Base-by-base conservation (phyloP, 106 monocot species). In the Alisma plantagoaquatica region DNA sequence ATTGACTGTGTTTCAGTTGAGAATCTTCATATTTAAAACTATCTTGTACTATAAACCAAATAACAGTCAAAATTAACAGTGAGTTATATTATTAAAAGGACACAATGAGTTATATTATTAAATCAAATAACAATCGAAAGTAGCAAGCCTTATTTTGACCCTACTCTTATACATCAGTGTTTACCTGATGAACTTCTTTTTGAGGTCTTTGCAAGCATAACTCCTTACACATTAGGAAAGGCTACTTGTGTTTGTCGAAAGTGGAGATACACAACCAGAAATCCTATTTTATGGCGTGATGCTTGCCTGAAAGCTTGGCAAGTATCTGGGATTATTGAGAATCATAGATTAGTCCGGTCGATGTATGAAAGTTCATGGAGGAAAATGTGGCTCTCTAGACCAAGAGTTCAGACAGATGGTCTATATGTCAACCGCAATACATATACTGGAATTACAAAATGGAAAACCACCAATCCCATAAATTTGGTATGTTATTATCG, bases 401-500 rank as follows among this genome's bases (percentile, higher is more conserved):
- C 90, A 51, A 75, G 96, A 61, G 63, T 98, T 75, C 73, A 81
- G 48, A 78, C 42, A 54, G 96, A 98, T 72, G 96, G 98, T 50
- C 68, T 98, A 31, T 98, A 98, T 75, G 82, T 98, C 2, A 98
- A 90, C 65, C 70, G 89, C 60, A 98, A 98, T 54, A 98, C 96
- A 15, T 98, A 98, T 49, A 74, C 81, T 42, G 98, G 90, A 66
- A 69, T 85, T 70, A 57, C 74, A 56, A 85, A 98, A 63, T 98
- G 84, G 84, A 79, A 73, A 31, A 67, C 76, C 16, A 79, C 78
- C 27, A 98, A 90, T 70, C 84, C 89, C 62, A 82, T 90, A 27
- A 78, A 98, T 82, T 55, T 96, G 85, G 98, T 90, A 24, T 98
- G 98, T 64, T 98, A 98, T 64, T 98, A 57, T 41, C 81, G 85